Conservation (phyloP, 1,284 basidiomycete species). For the Baeospora myosura region DNA sequence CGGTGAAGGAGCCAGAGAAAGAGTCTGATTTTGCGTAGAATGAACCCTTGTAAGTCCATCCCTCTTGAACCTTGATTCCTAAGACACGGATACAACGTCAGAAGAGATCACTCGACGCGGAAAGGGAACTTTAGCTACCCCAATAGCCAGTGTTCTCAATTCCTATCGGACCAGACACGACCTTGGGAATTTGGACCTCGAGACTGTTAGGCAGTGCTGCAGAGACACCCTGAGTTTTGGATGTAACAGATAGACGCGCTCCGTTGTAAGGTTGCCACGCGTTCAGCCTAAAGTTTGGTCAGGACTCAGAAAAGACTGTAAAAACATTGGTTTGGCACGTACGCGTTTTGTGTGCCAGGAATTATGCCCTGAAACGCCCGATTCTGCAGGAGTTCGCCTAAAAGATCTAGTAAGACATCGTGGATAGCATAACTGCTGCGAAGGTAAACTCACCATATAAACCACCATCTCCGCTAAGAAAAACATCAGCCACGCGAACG, state of each 20-base stretch:
- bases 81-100: no score
- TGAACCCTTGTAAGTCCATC: constrained; percentile 29
- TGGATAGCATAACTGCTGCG: background rate
- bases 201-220: constrained; percentile 26
- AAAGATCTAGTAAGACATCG: background rate
- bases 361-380: constrained; percentile 28
- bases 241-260: constrained; percentile 22
- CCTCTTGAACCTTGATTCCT: constrained; percentile 31
- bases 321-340: constrained; percentile 2
- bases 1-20: constrained; percentile 25
- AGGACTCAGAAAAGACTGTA: background rate
- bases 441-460: constrained; percentile 20
- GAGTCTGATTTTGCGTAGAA: constrained; percentile 27
- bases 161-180: constrained; percentile 24
- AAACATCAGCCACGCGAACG: background rate
- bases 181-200: constrained; percentile 23
- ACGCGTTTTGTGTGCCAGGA: constrained; percentile 25
- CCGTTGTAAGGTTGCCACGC: constrained; percentile 25
- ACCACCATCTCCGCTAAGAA: constrained; percentile 24
- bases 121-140: constrained; percentile 17
- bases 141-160: constrained; percentile 29
- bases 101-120: no score
- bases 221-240: constrained; percentile 23
- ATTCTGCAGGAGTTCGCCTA: constrained; percentile 24
- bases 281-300: constrained; percentile 12